Base-by-base conservation (phyloP, 805 yeast genomes). In the Spathaspora hagerdaliae region DNA sequence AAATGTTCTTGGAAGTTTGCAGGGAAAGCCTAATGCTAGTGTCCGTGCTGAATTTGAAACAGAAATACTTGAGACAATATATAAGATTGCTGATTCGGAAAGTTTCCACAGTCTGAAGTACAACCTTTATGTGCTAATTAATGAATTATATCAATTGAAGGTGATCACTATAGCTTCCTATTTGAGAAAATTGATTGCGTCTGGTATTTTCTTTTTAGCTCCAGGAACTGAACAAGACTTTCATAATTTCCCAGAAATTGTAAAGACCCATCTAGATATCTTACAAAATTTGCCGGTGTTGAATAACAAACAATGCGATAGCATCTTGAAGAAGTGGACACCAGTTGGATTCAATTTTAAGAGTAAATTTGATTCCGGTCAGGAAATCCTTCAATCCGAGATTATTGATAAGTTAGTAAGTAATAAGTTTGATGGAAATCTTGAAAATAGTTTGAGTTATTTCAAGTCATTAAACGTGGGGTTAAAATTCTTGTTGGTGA, bases 121-220 rank as follows among this genome's bases (percentile, higher is more conserved):
- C 11, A 51, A 55, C 31, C 61, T 78, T 29, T 67, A 73, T 50
- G 69, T 74, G n/a, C 61, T 82, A 31, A 69, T 84, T 13, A 71
- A 74, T 44, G 83, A 79, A 58, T 60, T 83, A 3, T 71, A 73
- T 41, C 75, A 73, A 36, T 52, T 73, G 44, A 75, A 75, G 39
- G 60, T 85, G 24, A 72, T 85, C 24, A 63, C 78, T 2, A 69
- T 82, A 12, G 80, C 85, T 1, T 75, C 85, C 1, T 92, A 92
- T 56, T 71, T 91, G 46, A 71, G 97, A 55, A 80, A 83, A 53
- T 67, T 91, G 33, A 90, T 92, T 38, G 88, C 97, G 8, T 82
- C 94, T 0, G 99, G 97, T 5, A 72, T 89, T 0, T 78, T 91
- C 39, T 88, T 86, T 61, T 62, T 81, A 10, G 65, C 72, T 3